Percentiles rank a stretch among this genome's conserved stretches.
Evolutionary conservation across 2,329 filamentous ascomycete genomes (phyloP).

Genomic region (Colletotrichum noveboracense): DNA sequence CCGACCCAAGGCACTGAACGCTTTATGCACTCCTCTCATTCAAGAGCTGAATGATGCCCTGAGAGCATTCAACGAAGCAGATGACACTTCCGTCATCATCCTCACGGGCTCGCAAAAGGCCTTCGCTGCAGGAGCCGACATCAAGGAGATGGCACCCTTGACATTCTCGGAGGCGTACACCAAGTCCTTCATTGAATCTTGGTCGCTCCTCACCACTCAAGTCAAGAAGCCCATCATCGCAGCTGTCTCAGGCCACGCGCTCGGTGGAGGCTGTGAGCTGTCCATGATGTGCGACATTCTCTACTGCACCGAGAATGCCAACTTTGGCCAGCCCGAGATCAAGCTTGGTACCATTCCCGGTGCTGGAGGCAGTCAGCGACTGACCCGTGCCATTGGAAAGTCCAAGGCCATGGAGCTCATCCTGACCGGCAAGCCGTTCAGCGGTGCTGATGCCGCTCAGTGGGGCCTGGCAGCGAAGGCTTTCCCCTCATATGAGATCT

Average conservation of each 20-base stretch:
- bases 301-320: conserved; percentile 85
- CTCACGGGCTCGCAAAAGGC: conserved; percentile 89
- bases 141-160: conserved; percentile 97
- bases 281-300: conserved; percentile 97
- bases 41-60: conserved; percentile 85
- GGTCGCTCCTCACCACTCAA: conserved; percentile 83
- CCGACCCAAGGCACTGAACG: conserved; percentile 94
- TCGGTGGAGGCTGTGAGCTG: conserved; percentile 95
- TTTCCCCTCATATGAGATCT: conserved; percentile 79
- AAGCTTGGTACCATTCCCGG: conserved; percentile 93
- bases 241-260: conserved; percentile 91
- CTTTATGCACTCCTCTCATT: conserved; percentile 89
- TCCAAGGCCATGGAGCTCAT: conserved; percentile 90
- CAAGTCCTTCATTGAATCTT: conserved; percentile 91
- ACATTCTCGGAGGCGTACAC: conserved; percentile 89
- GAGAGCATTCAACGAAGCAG: conserved; percentile 70
- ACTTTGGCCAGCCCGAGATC: conserved; percentile 97
- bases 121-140: conserved; percentile 95
- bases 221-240: conserved; percentile 95
- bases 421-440: conserved; percentile 84
- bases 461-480: conserved; percentile 90
- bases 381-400: conserved; percentile 85
- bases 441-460: conserved; percentile 80
- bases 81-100: conserved; percentile 76
- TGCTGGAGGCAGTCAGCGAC: conserved; percentile 86